Base-by-base conservation (phyloP, 306 rosid species). In the Sesbania bispinosa region DNA sequence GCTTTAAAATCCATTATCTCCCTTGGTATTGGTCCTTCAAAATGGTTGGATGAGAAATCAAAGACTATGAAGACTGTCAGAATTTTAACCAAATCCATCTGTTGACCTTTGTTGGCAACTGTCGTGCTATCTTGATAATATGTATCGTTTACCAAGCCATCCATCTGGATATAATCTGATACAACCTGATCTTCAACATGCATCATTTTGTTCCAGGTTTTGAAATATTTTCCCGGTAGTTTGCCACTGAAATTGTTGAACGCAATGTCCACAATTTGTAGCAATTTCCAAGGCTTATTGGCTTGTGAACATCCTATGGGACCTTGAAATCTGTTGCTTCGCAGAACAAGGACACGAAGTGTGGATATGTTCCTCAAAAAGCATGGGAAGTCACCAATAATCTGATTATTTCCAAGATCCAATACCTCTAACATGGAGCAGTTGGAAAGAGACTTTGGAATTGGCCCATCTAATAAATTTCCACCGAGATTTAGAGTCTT, bases 11-110 rank as follows among this genome's bases (percentile, higher is more conserved):
- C 9, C 67, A 78, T 66, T 0, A 85, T n/a, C 19, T 47, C 81
- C n/a, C 65, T 21, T n/a, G 85, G 85, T 73, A 85, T 82, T 33
- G 13, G 7, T 9, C 87, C 87, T 1, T 47, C 45, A 39, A 79
- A 62, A 1, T 61, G 10, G 51, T 86, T 86, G 33, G 52, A 47
- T 7, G 90, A 86, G 13, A 83, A 15, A 7, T 83, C 88, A 20
- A 88, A 2, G 0, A 65, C 60, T 18, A 58, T 85, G 42, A 27
- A 59, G 18, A 48, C 7, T 0, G 30, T 66, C 0, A 55, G 62
- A 10, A 74, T 81, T 52, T 70, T 84, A 2, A n/a, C 50, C 15
- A 79, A 2, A 14, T 61, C 42, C 29, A 42, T 4, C 4, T 11
- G 24, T 1, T 5, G 23, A 24, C 82, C 84, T 62, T 82, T 87